Evolutionary conservation across 306 rosid species (phyloP).

Genomic region (Arachis hypogaea): DNA sequence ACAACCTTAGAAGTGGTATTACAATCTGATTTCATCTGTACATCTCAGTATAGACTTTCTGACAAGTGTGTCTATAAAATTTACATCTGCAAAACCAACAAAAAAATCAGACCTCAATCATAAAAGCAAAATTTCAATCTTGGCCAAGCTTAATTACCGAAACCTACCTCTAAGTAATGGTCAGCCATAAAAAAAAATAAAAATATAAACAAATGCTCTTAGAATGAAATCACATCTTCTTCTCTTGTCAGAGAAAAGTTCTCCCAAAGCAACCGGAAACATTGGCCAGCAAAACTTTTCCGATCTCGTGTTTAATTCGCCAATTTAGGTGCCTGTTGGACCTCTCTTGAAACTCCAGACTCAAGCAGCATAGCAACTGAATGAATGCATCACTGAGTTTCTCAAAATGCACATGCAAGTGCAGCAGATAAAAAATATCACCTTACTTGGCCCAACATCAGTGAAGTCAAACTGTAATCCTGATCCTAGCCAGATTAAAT

Average conservation of each 20-base stretch:
- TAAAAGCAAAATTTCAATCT: conserved; percentile 44
- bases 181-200: neutral
- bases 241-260: conserved; percentile 13
- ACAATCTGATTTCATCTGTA: conserved; percentile 42
- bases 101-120: conserved; percentile 27
- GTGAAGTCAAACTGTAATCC: conserved; percentile 30
- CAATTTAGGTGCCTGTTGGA: neutral
- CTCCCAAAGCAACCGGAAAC: conserved; percentile 24
- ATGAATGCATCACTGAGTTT: conserved; percentile 4
- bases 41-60: conserved; percentile 37
- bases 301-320: conserved; percentile 9
- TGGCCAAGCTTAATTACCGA: conserved; percentile 40
- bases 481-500: conserved; percentile 32
- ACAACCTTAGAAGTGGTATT: conserved; percentile 28
- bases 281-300: conserved; percentile 27
- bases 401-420: conserved; percentile 21
- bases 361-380: conserved; percentile 23
- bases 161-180: conserved; percentile 31
- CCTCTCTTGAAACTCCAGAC: conserved; percentile 16
- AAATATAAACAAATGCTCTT: neutral
- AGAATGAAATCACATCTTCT: neutral
- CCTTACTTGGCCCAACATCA: conserved; percentile 37
- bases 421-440: conserved; percentile 34
- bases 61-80: conserved; percentile 28
- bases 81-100: conserved; percentile 33